These are phyloP conservation scores for Aphanomyces invadans DNA, from an alignment of 352 stramenopile genomes.

Conservation along the genomic window DNA sequence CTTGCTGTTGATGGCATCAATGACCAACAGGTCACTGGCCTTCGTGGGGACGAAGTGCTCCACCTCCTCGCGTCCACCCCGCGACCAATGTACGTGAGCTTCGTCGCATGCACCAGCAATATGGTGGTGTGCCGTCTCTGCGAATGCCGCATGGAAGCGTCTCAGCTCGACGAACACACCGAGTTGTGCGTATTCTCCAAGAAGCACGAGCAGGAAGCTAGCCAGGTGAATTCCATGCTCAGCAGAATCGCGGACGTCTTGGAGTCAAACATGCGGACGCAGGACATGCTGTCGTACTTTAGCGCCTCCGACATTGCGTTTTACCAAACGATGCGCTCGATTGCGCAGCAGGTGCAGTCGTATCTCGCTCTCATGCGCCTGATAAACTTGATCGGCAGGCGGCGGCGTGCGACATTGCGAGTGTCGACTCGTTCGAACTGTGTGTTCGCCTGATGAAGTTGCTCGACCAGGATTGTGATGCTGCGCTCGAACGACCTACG, in stretches of 20 bases:
- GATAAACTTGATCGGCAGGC: conserved; percentile 36
- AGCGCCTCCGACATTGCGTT: conserved; percentile 54
- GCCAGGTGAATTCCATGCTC: conserved; percentile 65
- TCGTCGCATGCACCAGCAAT: conserved; percentile 36
- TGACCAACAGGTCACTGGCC: conserved; percentile 30
- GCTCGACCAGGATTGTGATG: conserved; percentile 42
- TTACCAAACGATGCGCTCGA: conserved; percentile 57
- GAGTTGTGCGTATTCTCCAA: conserved; percentile 76
- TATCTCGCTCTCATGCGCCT: too few species aligned
- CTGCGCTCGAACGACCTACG: conserved; percentile 37
- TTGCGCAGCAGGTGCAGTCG: conserved; percentile 42
- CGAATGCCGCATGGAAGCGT: conserved; percentile 62
- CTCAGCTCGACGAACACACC: conserved; percentile 58
- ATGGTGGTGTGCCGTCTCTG: conserved; percentile 75
- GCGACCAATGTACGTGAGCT: conserved; percentile 58
- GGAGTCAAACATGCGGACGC: conserved; percentile 39
- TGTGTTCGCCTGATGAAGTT: conserved; percentile 75
- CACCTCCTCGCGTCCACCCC: conserved; percentile 48
- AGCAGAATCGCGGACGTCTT: conserved; percentile 33
- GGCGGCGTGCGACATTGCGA: conserved; percentile 60
- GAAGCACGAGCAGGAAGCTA: conserved; percentile 61
- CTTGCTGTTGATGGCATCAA: conserved; percentile 64
- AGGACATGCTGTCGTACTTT: conserved; percentile 39
- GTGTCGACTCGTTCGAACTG: conserved; percentile 65
- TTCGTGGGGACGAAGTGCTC: conserved; percentile 47